Evolutionary conservation across 2,329 filamentous ascomycete genomes (phyloP).

Genomic region (Cyanodermella asteris): DNA sequence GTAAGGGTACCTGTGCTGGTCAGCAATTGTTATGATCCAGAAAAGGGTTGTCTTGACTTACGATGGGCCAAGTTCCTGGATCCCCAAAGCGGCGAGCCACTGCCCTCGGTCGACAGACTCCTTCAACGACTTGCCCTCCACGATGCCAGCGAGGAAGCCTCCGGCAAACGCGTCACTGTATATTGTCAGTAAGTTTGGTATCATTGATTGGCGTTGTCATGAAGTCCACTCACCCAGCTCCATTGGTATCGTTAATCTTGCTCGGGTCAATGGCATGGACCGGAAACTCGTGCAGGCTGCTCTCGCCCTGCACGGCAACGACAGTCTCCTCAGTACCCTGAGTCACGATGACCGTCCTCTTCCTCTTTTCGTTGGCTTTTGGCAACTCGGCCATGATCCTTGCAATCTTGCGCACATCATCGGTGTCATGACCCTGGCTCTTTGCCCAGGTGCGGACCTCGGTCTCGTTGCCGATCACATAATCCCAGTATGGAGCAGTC

Average conservation of each 20-base stretch:
- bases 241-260: conserved; percentile 87
- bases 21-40: no score
- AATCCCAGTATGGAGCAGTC: conserved; percentile 80
- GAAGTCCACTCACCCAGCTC: conserved; percentile 40
- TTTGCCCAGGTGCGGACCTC: conserved; percentile 78
- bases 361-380: conserved; percentile 73
- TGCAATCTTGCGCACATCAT: conserved; percentile 66
- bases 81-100: conserved; percentile 85
- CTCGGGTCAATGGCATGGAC: conserved; percentile 58
- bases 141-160: conserved; percentile 74
- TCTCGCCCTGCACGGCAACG: conserved; percentile 44
- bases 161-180: conserved; percentile 87
- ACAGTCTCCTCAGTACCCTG: conserved; percentile 85
- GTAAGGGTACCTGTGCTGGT: no score
- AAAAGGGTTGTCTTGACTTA: conserved; percentile 33
- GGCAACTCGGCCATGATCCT: conserved; percentile 68
- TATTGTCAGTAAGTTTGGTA: no score
- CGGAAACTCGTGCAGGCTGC: conserved; percentile 50
- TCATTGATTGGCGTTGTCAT: not conserved
- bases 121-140: conserved; percentile 61
- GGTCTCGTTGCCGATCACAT: conserved; percentile 89
- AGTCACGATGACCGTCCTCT: conserved; percentile 75
- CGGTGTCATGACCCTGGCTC: conserved; percentile 49
- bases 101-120: conserved; percentile 76
- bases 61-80: conserved; percentile 89